Percentiles rank a stretch among this genome's conserved stretches.
These are phyloP conservation scores for Ilex aquifolium DNA, from an alignment of 257 asterid species.

Conservation along the genomic window DNA sequence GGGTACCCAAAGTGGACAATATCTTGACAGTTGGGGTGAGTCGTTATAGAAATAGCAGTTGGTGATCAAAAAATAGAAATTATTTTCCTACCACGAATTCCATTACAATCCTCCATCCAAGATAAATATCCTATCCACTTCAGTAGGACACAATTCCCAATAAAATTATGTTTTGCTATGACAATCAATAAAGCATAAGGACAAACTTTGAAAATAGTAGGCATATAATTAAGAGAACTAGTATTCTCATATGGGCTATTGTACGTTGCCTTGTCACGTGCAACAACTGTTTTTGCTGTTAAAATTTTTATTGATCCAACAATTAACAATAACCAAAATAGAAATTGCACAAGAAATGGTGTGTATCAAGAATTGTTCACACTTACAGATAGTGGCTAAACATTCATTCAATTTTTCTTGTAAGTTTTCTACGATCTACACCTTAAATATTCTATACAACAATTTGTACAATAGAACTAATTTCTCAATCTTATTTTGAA, in stretches of 20 bases:
- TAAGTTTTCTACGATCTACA: no score
- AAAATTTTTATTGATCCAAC: not conserved
- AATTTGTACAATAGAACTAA: no score
- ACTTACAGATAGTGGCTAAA: no score
- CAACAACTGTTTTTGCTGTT: not conserved
- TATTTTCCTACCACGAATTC: not conserved
- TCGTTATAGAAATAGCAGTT: not conserved
- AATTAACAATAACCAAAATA: not conserved
- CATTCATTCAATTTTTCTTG: no score
- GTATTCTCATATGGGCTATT: conserved; percentile 5
- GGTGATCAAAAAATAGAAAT: not conserved
- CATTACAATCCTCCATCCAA: not conserved
- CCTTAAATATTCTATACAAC: no score
- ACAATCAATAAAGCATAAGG: conserved; percentile 14
- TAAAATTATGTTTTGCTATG: conserved; percentile 2
- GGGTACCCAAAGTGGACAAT: no score
- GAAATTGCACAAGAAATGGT: no score
- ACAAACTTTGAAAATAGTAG: conserved; percentile 1
- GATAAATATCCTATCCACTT: not conserved
- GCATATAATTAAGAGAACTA: not conserved
- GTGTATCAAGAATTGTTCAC: no score
- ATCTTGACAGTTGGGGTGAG: no score
- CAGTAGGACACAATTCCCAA: not conserved
- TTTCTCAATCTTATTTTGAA: no score
- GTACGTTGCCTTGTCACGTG: not conserved